Evolutionary conservation across 176 grass and related monocot species (phyloP).

Genomic region (Eremochloa ophiuroides): DNA sequence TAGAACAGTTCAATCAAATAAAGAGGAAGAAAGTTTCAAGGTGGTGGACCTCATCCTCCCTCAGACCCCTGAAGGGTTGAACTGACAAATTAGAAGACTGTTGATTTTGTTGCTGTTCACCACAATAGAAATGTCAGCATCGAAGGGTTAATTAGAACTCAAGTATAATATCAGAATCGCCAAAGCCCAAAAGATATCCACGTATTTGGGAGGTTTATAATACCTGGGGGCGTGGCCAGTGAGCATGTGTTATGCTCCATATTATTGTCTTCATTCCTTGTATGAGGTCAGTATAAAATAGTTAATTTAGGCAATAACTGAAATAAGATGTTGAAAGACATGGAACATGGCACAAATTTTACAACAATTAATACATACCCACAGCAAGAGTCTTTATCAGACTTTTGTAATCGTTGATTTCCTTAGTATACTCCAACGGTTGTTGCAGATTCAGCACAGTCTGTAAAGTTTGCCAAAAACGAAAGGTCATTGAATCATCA

Average conservation of each 20-base stretch:
- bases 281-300: slow-evolving; percentile 29
- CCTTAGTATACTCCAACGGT: slow-evolving; percentile 90
- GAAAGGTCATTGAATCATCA: neutral
- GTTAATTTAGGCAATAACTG: neutral
- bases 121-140: slow-evolving; percentile 37
- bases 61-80: slow-evolving; percentile 76
- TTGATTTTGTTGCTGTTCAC: slow-evolving; percentile 79
- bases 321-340: slow-evolving; percentile 13
- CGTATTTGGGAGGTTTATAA: neutral
- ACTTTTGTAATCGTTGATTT: slow-evolving; percentile 96
- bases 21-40: slow-evolving; percentile 27
- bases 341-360: slow-evolving; percentile 6
- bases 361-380: slow-evolving; percentile 54
- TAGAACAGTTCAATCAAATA: slow-evolving; percentile 10
- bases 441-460: slow-evolving; percentile 95
- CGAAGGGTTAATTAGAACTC: slow-evolving; percentile 6
- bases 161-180: slow-evolving; percentile 5
- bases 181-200: slow-evolving; percentile 14
- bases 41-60: slow-evolving; percentile 84
- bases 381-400: slow-evolving; percentile 92
- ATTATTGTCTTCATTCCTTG: slow-evolving; percentile 99
- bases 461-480: slow-evolving; percentile 41
- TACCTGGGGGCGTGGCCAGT: slow-evolving; percentile 89
- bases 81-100: slow-evolving; percentile 76
- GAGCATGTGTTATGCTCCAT: slow-evolving; percentile 98